phyloP scores from a whole-genome alignment of 176 grass and related monocot species.

The Poa pratensis region DNA sequence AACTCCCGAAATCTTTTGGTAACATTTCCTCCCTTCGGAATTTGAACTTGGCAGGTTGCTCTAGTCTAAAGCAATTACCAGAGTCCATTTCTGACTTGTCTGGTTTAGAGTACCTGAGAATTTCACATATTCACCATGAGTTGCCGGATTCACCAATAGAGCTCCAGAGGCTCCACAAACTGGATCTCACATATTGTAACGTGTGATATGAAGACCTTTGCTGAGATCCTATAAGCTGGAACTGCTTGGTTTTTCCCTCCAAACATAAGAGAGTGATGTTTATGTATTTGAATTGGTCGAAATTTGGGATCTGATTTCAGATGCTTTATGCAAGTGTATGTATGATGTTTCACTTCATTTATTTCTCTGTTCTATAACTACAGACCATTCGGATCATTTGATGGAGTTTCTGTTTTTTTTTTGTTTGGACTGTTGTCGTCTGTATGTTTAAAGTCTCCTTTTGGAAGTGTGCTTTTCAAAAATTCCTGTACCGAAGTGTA shows the following conservation, averaged over 20 bases:
- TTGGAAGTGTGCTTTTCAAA: not conserved
- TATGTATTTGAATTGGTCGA: not conserved
- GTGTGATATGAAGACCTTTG: not conserved
- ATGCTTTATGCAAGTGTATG: not conserved
- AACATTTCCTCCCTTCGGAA: not conserved
- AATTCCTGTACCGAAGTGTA: not conserved
- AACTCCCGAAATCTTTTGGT: not conserved
- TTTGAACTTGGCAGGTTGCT: not conserved
- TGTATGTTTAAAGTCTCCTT: not conserved
- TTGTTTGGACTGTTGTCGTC: not conserved
- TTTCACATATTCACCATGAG: too few species aligned
- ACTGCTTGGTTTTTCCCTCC: too few species aligned
- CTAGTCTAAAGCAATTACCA: not conserved
- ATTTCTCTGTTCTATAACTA: not conserved
- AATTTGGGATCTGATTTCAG: not conserved
- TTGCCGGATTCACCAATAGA: not conserved
- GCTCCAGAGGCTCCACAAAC: not conserved
- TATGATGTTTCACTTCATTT: too few species aligned
- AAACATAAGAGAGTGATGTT: too few species aligned
- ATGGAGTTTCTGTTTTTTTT: too few species aligned
- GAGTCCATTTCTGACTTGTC: not conserved
- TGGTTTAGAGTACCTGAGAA: not conserved
- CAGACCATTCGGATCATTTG: not conserved
- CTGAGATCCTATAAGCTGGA: too few species aligned
- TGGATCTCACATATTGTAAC: not conserved